A percentile compares a stretch with the other conserved stretches of the same genome.
These are phyloP conservation scores for Ganoderma sp. DNA, from an alignment of 1,284 basidiomycete genomes.

Conservation along the genomic window DNA sequence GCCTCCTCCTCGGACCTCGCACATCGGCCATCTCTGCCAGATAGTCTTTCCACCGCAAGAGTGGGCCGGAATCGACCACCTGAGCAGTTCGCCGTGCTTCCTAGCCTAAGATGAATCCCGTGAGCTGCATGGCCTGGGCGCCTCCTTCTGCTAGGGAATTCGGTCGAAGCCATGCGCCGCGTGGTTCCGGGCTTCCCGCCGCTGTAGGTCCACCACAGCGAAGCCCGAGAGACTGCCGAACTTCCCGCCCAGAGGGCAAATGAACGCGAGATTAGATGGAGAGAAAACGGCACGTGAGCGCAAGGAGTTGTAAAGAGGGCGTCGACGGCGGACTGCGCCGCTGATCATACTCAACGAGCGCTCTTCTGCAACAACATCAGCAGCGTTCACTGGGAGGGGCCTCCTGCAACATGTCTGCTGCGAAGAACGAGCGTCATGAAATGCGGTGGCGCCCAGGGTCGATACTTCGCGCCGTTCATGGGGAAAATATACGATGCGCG, in stretches of 20 bases:
- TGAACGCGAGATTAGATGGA: background rate
- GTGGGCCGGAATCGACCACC: slow-evolving; percentile 24
- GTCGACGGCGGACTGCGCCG: slow-evolving; percentile 21
- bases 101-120: slow-evolving; percentile 23
- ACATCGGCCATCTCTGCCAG: slow-evolving; percentile 19
- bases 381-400: slow-evolving; percentile 9
- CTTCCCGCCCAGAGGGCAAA: slow-evolving; percentile 8
- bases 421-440: background rate
- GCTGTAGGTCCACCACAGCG: slow-evolving; percentile 31
- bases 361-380: background rate
- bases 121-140: slow-evolving; percentile 12
- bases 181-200: slow-evolving; percentile 30
- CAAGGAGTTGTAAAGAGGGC: slow-evolving; percentile 8
- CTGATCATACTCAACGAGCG: slow-evolving; percentile 28
- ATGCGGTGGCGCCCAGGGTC: background rate
- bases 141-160: slow-evolving; percentile 17
- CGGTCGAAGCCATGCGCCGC: slow-evolving; percentile 27
- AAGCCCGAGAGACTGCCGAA: slow-evolving; percentile 24
- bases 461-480: background rate
- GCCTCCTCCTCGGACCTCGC: slow-evolving; percentile 28
- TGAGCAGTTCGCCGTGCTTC: slow-evolving; percentile 32
- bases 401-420: slow-evolving; percentile 12
- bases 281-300: slow-evolving; percentile 15
- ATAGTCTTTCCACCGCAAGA: slow-evolving; percentile 29
- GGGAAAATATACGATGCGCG: background rate